phyloP scores from a whole-genome alignment of 352 stramenopile genomes.

The Peronospora belbahrii region DNA sequence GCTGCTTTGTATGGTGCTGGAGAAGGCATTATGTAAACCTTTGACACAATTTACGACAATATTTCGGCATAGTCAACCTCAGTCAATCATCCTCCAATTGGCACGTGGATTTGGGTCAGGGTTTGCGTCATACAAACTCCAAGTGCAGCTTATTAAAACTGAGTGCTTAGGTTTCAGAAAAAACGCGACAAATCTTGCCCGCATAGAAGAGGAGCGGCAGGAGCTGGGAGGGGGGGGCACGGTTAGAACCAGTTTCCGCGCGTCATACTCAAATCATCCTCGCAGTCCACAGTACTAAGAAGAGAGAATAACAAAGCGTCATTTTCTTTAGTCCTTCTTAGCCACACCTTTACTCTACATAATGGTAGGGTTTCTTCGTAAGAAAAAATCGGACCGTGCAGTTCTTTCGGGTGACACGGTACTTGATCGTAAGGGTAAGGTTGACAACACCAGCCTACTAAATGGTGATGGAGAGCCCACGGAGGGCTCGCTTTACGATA shows the following conservation, averaged over 20 bases:
- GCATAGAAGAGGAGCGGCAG: slow-evolving; percentile 25
- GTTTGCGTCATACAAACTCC: not conserved
- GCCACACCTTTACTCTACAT: not conserved
- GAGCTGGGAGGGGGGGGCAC: slow-evolving; percentile 11
- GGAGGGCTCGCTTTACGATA: slow-evolving; percentile 58
- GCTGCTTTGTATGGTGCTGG: no score
- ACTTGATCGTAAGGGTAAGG: slow-evolving; percentile 78
- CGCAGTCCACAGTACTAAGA: slow-evolving; percentile 6
- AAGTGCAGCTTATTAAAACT: slow-evolving; percentile 5
- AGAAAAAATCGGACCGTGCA: slow-evolving; percentile 78
- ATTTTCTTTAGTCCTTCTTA: slow-evolving; percentile 6
- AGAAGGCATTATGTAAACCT: not conserved
- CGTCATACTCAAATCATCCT: slow-evolving; percentile 30
- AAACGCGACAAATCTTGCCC: slow-evolving; percentile 24
- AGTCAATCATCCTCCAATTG: slow-evolving; percentile 19
- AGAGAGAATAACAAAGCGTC: not conserved
- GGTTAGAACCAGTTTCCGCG: slow-evolving; percentile 16
- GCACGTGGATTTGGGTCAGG: slow-evolving; percentile 28
- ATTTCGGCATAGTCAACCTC: slow-evolving; percentile 9
- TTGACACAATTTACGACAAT: slow-evolving; percentile 8
- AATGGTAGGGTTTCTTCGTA: slow-evolving; percentile 79
- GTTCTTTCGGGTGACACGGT: slow-evolving; percentile 60
- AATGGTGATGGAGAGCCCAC: slow-evolving; percentile 77
- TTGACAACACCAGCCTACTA: slow-evolving; percentile 76
- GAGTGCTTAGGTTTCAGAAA: slow-evolving; percentile 16